Base-by-base conservation (phyloP, 1,284 basidiomycete genomes). In the Ganoderma meredithae region DNA sequence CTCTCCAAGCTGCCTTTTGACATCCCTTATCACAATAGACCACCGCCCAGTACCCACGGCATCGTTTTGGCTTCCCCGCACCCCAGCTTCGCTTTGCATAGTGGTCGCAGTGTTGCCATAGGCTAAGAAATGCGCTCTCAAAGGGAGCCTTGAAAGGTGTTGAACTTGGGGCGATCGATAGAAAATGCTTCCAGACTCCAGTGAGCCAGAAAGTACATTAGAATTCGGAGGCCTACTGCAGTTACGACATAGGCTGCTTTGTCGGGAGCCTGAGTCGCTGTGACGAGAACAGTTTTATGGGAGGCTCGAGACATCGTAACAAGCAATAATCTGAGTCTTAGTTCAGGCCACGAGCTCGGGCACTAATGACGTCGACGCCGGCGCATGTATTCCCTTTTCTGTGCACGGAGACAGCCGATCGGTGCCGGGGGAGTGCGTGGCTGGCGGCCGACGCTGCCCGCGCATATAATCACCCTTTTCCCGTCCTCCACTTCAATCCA, bases 11-110 rank as follows among this genome's bases (percentile, higher is more conserved):
- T 31, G 52, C 52, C 52, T 33, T 55, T 27, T 55, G 52, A 31
- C 52, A 55, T 33, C 33, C 52, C 52, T 55, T 33, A 13, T 55
- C 13, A 27, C 52, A 55, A 31, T 33, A 55, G 17, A 55, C 27
- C 27, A 55, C 52, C 27, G 31, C 25, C 31, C 52, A 7, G 27
- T 27, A 55, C 10, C 52, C 52, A 33, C 27, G 15, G 17, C 52
- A 55, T 55, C 27, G 12, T 27, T 55, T 55, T 8, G 52, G 52
- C 27, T 55, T 55, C 27, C 33, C 39, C 39, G 10, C 43, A 9
- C n/a, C 59, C 62, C 64, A 60, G 60, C 47, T 39, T 6, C 31
- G 15, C n/a, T 36, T 60, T 13, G 10, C 49, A 27, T 60, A 55
- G 31, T 55, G 52, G 27, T 55, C 52, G 31, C 52, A 55, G 27